A percentile compares a stretch with the other conserved stretches of the same genome.
Conservation (phyloP, 129 eudicot species). For the Chrysanthemum seticuspe region DNA sequence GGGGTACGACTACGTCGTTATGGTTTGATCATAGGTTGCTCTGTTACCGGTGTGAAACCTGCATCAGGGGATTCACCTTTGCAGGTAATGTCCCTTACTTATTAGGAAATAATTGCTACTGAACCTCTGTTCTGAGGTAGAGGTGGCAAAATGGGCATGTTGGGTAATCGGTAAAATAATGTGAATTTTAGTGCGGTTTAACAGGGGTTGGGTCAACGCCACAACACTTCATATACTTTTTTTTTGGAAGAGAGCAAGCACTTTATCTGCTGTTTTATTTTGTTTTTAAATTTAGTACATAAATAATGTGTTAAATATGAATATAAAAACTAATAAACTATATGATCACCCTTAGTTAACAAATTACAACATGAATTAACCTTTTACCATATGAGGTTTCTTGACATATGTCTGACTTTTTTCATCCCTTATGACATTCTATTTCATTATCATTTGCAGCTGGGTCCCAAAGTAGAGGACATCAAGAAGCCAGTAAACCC, state of each 20-base stretch:
- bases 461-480: conserved; percentile 85
- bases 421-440: not conserved
- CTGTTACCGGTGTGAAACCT: conserved; percentile 50
- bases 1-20: conserved; percentile 52
- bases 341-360: not conserved
- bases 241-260: too few relatives aligned
- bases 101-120: not conserved
- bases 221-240: too few relatives aligned
- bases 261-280: too few relatives aligned
- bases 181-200: not conserved
- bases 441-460: conserved; percentile 28
- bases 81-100: conserved; percentile 28
- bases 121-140: not conserved
- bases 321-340: not conserved
- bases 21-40: conserved; percentile 51
- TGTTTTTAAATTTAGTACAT: too few relatives aligned
- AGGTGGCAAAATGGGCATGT: not conserved
- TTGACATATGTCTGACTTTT: not conserved
- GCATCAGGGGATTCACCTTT: conserved; percentile 51
- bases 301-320: too few relatives aligned
- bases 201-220: too few relatives aligned
- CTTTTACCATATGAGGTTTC: not conserved
- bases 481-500: conserved; percentile 69
- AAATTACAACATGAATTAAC: too few relatives aligned
- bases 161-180: not conserved